These are phyloP conservation scores for Mycena galericulata DNA, from an alignment of 768 basidiomycete species.

Conservation along the genomic window DNA sequence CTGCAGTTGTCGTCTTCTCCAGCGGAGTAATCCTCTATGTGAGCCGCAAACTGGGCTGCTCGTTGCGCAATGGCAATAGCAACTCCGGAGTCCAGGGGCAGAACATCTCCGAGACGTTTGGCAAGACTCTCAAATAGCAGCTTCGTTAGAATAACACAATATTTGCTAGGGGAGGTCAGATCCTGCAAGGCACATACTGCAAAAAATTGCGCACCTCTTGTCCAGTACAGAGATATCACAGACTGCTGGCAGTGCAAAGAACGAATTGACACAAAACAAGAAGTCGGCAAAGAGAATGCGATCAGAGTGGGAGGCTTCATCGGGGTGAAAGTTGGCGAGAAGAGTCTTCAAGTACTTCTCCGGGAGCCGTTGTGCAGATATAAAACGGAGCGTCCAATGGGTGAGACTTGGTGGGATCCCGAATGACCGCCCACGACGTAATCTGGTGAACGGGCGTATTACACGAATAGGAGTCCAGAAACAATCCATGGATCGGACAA, in stretches of 20 bases:
- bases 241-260: neutral
- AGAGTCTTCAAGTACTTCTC: neutral
- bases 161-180: neutral
- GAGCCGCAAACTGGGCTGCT: neutral
- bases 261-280: neutral
- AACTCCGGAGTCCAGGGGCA: neutral
- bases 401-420: too few relatives aligned
- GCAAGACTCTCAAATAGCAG: neutral
- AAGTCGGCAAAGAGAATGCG: neutral
- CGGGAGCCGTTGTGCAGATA: neutral
- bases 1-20: neutral
- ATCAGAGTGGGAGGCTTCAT: neutral
- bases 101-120: neutral
- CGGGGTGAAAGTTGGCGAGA: neutral
- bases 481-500: too few relatives aligned
- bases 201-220: neutral
- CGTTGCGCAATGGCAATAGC: neutral
- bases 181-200: neutral
- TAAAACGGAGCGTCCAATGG: conserved; percentile 5
- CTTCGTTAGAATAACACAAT: neutral
- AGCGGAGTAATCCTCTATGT: neutral
- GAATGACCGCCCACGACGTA: too few relatives aligned
- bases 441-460: too few relatives aligned
- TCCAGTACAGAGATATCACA: neutral
- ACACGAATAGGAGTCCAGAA: too few relatives aligned